These are phyloP conservation scores for Sphenostylis stenocarpa DNA, from an alignment of 306 rosid species.

Conservation along the genomic window DNA sequence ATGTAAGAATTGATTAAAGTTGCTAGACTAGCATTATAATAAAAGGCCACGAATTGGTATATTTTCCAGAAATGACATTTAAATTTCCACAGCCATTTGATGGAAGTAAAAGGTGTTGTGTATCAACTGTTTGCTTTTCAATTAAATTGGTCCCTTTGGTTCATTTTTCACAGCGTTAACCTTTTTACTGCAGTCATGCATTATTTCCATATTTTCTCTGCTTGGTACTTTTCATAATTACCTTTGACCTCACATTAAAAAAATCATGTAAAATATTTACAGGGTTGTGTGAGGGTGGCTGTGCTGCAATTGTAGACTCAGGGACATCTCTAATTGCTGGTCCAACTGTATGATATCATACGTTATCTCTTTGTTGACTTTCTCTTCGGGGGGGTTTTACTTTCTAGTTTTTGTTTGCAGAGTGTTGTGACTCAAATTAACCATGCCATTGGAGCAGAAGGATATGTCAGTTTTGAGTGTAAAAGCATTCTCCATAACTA, in stretches of 20 bases:
- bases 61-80: conserved; percentile 19
- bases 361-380: conserved; percentile 20
- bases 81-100: conserved; percentile 9
- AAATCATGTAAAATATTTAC: conserved; percentile 10
- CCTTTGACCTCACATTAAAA: not conserved
- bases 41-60: not conserved
- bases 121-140: not conserved
- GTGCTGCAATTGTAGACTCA: conserved; percentile 70
- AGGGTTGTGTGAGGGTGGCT: conserved; percentile 62
- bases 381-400: conserved; percentile 1
- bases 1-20: not conserved
- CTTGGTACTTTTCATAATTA: not conserved
- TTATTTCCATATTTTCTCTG: not conserved
- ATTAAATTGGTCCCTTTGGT: conserved; percentile 3
- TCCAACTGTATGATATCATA: conserved; percentile 58
- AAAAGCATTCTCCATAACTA: conserved; percentile 58
- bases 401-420: conserved; percentile 44
- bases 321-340: conserved; percentile 74
- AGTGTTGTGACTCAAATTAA: conserved; percentile 71
- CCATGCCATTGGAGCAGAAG: conserved; percentile 78
- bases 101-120: not conserved
- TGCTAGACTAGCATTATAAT: not conserved
- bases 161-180: not conserved
- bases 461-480: conserved; percentile 63
- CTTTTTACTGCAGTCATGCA: not conserved